Base-by-base conservation (phyloP, 2,329 filamentous ascomycete species). In the Colletotrichum camelliae region DNA sequence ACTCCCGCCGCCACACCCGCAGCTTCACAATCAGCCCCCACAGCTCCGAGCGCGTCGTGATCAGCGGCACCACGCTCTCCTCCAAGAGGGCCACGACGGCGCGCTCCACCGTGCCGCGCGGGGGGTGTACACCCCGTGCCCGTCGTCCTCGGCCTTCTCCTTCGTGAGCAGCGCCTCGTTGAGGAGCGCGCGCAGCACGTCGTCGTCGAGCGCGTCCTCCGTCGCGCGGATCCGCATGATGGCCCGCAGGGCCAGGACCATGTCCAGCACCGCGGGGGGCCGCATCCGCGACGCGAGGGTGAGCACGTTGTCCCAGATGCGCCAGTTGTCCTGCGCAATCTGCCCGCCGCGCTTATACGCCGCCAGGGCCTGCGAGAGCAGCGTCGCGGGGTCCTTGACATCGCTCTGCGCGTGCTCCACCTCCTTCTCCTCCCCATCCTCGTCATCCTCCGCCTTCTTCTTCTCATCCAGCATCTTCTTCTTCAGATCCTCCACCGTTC, bases 291-390 rank as follows among this genome's bases (percentile, higher is more conserved):
- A 92, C 0, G 95, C 94, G 27, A 98, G 93, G 0, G 96, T 97
- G 73, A 99, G 91, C 18, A 98, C 94, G 80, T 99, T 99, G 82
- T 98, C 95, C 96, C 96, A 98, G 83, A 99, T 98, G 79, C 95
- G 93, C 90, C 94, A 95, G 85, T 96, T 96, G 80, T 96, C 93
- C 83, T 95, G 91, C 67, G 97, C 95, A 29, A 98, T 91, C 6
- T 91, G 90, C 1, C 96, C 95, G 12, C 96, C 97, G 77, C 94
- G 94, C 82, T 98, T 97, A 84, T 98, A 95, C 0, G 97, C 96
- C 7, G 91, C 88, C 1, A 99, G 90, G 0, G 97, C 93, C 81
- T 98, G 95, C 1, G 90, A 87, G 2, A 96, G 90, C 69, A 95
- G 88, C 64, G 89, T 89, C 43, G 91, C 88, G 0, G 92, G 91